Evolutionary conservation across 2,329 filamentous ascomycete species (phyloP).

Genomic region (Teratosphaeria nubilosa): DNA sequence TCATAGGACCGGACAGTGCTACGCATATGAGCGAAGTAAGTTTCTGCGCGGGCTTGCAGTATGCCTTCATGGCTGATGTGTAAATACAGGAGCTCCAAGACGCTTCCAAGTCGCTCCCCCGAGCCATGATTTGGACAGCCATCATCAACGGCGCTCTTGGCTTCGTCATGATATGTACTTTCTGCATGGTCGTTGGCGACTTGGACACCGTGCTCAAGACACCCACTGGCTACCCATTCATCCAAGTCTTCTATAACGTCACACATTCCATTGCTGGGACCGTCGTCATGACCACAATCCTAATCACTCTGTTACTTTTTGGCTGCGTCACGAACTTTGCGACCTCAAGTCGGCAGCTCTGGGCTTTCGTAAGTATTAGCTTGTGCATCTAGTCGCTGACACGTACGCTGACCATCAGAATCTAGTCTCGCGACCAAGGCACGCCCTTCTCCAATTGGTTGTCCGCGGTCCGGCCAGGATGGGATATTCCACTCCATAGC

Average conservation of each 20-base stretch:
- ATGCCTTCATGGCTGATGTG: not conserved
- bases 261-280: constrained; percentile 25
- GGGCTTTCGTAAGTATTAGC: constrained; percentile 22
- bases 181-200: constrained; percentile 27
- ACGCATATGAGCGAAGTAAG: constrained; percentile 15
- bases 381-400: not conserved
- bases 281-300: constrained; percentile 22
- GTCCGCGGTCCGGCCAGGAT: constrained; percentile 8
- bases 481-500: constrained; percentile 18
- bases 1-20: constrained; percentile 16
- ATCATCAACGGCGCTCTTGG: constrained; percentile 13
- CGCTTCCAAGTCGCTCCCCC: constrained; percentile 14
- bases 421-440: constrained; percentile 1
- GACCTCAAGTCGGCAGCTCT: constrained; percentile 30
- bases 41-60: not conserved
- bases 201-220: constrained; percentile 18
- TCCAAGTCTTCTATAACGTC: constrained; percentile 27
- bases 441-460: constrained; percentile 10
- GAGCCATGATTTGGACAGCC: constrained; percentile 13
- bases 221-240: constrained; percentile 22
- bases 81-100: constrained; percentile 16
- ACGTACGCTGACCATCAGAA: constrained; percentile 10
- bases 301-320: constrained; percentile 24
- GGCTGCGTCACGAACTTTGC: constrained; percentile 27
- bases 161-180: constrained; percentile 20